Evolutionary conservation across 2,329 filamentous ascomycete genomes (phyloP), one percentile per base, ranked within the genome.

Genomic region (Pezicula neosporulosa): DNA sequence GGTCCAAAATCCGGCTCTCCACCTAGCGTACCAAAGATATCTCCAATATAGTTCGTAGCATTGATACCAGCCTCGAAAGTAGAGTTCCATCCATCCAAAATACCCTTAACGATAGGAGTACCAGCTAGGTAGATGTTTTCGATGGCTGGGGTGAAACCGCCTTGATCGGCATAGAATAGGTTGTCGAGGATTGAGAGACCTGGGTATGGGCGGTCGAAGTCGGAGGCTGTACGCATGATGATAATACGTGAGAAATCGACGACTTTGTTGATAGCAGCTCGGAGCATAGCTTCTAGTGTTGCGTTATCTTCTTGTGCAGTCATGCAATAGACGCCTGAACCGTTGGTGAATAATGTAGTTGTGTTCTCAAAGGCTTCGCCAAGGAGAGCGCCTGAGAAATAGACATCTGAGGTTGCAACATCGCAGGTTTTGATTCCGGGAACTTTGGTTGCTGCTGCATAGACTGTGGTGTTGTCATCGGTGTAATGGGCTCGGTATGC

Each of bases 251-350:
- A 67, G 66, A 87, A 90, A 64, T 90, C 87, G 4, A 85, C 78
- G 4, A 81, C 62, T 2, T 78, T 76, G 56, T 74, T 72, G 19
- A 78, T 68, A 0, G 82, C 78, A 2, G 77, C 77, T 12, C 86
- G 78, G 18, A 88, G 67, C 27, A 90, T 70, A 5, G 80, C 85
- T 59, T 86, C 84, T 1, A 89, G 76, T 0, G 79, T 80, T 0
- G 85, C 86, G 60, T 85, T 88, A 63, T 90, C 86, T 66, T 90
- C 87, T 65, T 89, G 86, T 0, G 85, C 85, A 1, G 79, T 86
- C 68, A 85, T 81, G 70, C 86, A 89, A 69, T 89, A 89, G 6
- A 75, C 66, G 0, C 82, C 85, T 0, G 77, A 81, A 3, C 85
- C 85, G 61, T 89, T 89, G 2, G 86, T 90, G 70, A 83, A 80